Percentiles rank a stretch among this genome's conserved stretches.
phyloP scores from a whole-genome alignment of 176 grass and related monocot species.

The Cenchrus fungigraminus region DNA sequence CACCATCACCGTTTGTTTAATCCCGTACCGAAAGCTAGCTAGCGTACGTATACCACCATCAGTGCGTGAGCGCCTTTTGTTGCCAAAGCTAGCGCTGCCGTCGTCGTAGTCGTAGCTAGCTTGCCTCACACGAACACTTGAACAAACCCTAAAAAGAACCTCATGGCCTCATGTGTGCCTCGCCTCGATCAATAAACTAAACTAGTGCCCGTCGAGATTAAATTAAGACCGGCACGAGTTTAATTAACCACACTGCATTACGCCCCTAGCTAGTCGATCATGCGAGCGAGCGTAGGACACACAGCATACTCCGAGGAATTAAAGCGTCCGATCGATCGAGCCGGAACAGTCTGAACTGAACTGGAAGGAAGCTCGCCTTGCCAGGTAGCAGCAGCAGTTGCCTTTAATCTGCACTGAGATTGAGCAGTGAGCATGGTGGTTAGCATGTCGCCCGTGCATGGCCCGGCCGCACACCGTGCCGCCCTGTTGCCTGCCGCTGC shows the following conservation, averaged over 20 bases:
- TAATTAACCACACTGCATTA: not conserved
- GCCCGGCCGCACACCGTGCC: not conserved
- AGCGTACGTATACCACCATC: not conserved
- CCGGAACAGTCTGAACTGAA: not conserved
- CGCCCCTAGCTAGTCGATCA: not conserved
- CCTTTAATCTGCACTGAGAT: too few species aligned
- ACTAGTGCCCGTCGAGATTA: slow-evolving; percentile 12
- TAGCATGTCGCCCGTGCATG: slow-evolving; percentile 5
- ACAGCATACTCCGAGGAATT: not conserved
- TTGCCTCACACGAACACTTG: slow-evolving; percentile 25
- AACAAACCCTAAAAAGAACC: not conserved
- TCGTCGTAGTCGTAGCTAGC: not conserved
- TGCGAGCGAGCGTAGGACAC: not conserved
- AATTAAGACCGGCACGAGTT: slow-evolving; percentile 41
- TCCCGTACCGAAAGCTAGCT: not conserved
- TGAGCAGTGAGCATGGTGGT: not conserved
- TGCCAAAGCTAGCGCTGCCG: not conserved
- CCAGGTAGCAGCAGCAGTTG: not conserved
- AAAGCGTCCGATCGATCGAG: not conserved
- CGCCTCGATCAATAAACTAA: not conserved
- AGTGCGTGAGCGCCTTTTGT: slow-evolving; percentile 2
- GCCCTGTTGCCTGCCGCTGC: not conserved
- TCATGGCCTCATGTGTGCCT: slow-evolving; percentile 36
- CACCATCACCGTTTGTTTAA: slow-evolving; percentile 10
- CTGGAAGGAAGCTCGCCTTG: not conserved